These are phyloP conservation scores for Penicillium sp. DNA, from an alignment of 2,329 filamentous ascomycete species.

Conservation along the genomic window DNA sequence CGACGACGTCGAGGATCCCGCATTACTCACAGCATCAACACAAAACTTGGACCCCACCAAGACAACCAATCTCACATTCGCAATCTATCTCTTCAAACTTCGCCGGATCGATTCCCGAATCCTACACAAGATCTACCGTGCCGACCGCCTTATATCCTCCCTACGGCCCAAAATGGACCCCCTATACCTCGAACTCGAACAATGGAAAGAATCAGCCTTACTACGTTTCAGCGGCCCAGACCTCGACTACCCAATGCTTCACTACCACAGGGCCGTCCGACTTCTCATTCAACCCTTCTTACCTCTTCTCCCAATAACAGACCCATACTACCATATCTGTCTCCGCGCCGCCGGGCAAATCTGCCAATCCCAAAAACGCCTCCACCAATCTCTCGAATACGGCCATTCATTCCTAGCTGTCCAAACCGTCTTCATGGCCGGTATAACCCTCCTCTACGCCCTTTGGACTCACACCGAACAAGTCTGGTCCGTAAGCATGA, in stretches of 20 bases:
- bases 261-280: conserved; percentile 53
- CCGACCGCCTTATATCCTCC: conserved; percentile 47
- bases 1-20: conserved; percentile 42
- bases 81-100: conserved; percentile 48
- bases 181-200: conserved; percentile 48
- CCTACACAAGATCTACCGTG: conserved; percentile 54
- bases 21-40: conserved; percentile 30
- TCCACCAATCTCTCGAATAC: conserved; percentile 41
- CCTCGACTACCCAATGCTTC: conserved; percentile 50
- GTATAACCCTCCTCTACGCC: conserved; percentile 39
- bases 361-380: conserved; percentile 39
- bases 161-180: conserved; percentile 51
- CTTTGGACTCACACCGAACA: conserved; percentile 46
- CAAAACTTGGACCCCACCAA: conserved; percentile 24
- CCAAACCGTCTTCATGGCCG: conserved; percentile 41
- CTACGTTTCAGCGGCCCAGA: conserved; percentile 38
- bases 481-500: conserved; percentile 51
- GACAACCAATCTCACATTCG: conserved; percentile 43
- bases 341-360: conserved; percentile 39
- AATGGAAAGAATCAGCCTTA: conserved; percentile 47
- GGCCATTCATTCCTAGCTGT: conserved; percentile 42
- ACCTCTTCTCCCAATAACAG: conserved; percentile 46
- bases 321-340: conserved; percentile 49
- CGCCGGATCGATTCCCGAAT: conserved; percentile 52
- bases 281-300: conserved; percentile 54